Base-by-base conservation (phyloP, 1,284 basidiomycete genomes). In the Ceratobasidium sp. region DNA sequence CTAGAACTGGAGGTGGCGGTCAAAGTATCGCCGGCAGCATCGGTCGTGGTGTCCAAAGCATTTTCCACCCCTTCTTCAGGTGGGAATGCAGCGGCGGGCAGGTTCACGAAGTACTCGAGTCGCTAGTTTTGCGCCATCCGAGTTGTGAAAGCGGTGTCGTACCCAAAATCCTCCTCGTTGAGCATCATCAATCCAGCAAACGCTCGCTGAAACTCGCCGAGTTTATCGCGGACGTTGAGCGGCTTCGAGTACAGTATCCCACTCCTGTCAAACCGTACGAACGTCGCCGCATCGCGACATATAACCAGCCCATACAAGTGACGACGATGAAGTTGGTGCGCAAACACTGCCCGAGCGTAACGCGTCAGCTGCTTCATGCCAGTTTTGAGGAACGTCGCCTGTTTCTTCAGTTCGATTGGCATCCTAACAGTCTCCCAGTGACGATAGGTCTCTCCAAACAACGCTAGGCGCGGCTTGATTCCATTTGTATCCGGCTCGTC, bases 361-460 rank as follows among this genome's bases (percentile, higher is more conserved):
- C 48, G 64, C 1, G 48, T 37, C 19, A 66, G 64, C n/a, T 66
- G 64, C 29, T 66, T 51, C 27, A 66, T 66, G 4, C 29, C 46
- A 4, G 24, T 49, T 19, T 66, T 66, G 29, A 49, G 64, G 22
- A 34, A 34, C 0, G n/a, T 27, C 27, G 48, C 9, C n/a, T 29
- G 27, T 19, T 2, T 49, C 48, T 66, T 66, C 16, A 66, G n/a
- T 34, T 66, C 64, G n/a, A 66, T 66, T 16, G 64, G 29, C 29
- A 66, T 51, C 19, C 64, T 27, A 13, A 66, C 64, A 1, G 46
- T 66, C 48, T 66, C 64, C 64, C 64, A 66, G 64, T 66, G 64
- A 6, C 34, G 24, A 29, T 31, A 31, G 2, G 11, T 3, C 11
- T 48, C 62, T 19, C 51, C 29, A 16, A 66, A 66, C 14, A 66